These are phyloP conservation scores for Rhododendron williamsianum DNA, from an alignment of 148 eudicot genomes.

Conservation along the genomic window DNA sequence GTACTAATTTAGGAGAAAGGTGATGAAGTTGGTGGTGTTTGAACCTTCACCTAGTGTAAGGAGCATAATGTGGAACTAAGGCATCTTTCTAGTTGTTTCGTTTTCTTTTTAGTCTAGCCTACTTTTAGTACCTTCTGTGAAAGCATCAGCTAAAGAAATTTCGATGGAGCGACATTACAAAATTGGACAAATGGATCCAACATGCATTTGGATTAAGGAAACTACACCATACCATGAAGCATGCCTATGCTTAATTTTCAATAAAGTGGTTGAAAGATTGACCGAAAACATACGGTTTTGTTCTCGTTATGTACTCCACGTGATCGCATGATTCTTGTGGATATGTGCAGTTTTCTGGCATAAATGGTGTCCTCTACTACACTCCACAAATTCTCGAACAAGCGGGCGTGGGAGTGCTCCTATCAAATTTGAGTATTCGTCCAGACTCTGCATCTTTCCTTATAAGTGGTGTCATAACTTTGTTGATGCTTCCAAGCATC, in stretches of 20 bases:
- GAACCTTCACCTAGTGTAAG: too few species aligned
- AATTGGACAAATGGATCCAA: not conserved
- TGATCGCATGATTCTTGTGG: constrained; percentile 4
- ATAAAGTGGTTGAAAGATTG: not conserved
- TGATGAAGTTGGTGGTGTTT: too few species aligned
- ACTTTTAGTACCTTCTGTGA: not conserved
- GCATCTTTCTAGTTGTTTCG: not conserved
- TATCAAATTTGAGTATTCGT: constrained; percentile 54
- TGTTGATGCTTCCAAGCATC: constrained; percentile 82
- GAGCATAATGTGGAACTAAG: not conserved
- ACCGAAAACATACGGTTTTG: not conserved
- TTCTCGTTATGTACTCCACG: not conserved
- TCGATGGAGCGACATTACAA: not conserved
- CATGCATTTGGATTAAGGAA: not conserved
- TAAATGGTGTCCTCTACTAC: constrained; percentile 81
- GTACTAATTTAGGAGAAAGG: too few species aligned
- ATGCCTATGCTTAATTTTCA: not conserved
- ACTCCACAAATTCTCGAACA: constrained; percentile 85
- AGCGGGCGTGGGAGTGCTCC: constrained; percentile 81
- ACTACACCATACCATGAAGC: not conserved
- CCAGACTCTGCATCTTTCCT: constrained; percentile 76
- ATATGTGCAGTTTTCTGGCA: constrained; percentile 67
- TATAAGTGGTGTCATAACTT: constrained; percentile 60
- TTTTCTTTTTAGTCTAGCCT: not conserved
- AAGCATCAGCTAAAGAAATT: not conserved